Conservation (phyloP, 2,329 filamentous ascomycete species). For the Fusarium torulosum region DNA sequence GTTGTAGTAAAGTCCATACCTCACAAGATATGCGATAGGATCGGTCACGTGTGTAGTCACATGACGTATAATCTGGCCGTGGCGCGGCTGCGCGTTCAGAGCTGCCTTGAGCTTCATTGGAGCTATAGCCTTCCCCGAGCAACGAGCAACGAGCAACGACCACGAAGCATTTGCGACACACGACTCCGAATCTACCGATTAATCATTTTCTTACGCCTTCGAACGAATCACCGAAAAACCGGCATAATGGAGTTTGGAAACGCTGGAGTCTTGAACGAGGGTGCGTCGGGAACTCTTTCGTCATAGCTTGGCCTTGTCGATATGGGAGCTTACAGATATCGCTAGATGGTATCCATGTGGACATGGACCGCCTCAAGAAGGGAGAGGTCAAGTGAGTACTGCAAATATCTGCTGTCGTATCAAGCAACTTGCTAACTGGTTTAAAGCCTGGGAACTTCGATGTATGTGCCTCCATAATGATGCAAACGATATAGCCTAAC, state of each 20-base stretch:
- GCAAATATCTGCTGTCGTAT: not conserved
- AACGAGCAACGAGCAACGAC: conserved; percentile 45
- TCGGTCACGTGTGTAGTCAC: conserved; percentile 39
- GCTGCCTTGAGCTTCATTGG: conserved; percentile 60
- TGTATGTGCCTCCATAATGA: conserved; percentile 70
- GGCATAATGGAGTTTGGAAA: conserved; percentile 71
- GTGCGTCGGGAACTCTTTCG: conserved; percentile 56
- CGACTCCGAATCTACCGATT: conserved; percentile 22
- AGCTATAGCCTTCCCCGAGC: conserved; percentile 54
- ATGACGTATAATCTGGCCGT: conserved; percentile 29
- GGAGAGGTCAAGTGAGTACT: conserved; percentile 94
- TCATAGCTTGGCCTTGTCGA: conserved; percentile 36
- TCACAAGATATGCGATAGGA: too few species aligned
- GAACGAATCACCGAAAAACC: conserved; percentile 1
- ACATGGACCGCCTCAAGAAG: conserved; percentile 99
- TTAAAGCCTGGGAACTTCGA: conserved; percentile 90
- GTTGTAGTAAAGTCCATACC: not conserved
- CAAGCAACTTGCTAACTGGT: conserved; percentile 50
- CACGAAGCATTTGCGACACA: conserved; percentile 44
- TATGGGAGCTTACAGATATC: conserved; percentile 41
- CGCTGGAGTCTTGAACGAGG: conserved; percentile 73
- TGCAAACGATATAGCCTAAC: conserved; percentile 46
- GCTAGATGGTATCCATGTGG: conserved; percentile 97
- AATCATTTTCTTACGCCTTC: not conserved
- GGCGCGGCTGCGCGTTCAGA: conserved; percentile 59